Conservation (phyloP, 345 rosid species). For the Capsella bursapastoris region DNA sequence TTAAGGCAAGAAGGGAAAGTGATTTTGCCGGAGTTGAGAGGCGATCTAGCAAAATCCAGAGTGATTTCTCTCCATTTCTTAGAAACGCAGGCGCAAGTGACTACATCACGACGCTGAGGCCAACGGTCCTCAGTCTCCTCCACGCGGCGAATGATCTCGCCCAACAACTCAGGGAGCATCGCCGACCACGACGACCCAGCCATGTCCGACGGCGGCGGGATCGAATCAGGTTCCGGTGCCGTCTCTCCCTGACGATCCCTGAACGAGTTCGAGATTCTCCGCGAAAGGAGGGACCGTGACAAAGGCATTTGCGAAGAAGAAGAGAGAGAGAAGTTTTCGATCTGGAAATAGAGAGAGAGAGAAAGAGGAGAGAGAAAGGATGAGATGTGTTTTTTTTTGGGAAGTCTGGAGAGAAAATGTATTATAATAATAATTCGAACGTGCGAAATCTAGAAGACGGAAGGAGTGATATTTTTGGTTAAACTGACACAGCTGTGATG, state of each 20-base stretch:
- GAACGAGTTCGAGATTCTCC: slow-evolving; percentile 65
- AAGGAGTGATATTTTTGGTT: slow-evolving; percentile 6
- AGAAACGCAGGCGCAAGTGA: slow-evolving; percentile 79
- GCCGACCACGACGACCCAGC: slow-evolving; percentile 68
- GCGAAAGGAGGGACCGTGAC: slow-evolving; percentile 59
- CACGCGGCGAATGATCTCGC: slow-evolving; percentile 79
- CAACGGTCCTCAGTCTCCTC: slow-evolving; percentile 75
- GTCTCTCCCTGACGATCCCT: slow-evolving; percentile 41
- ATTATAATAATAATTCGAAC: neutral
- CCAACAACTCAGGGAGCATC: slow-evolving; percentile 78
- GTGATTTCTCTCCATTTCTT: slow-evolving; percentile 84
- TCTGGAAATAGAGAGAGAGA: slow-evolving; percentile 31
- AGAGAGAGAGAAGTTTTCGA: slow-evolving; percentile 18
- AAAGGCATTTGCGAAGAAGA: slow-evolving; percentile 54
- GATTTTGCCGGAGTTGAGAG: slow-evolving; percentile 54
- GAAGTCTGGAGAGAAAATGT: neutral
- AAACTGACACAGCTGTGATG: slow-evolving; percentile 36
- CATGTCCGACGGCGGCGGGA: slow-evolving; percentile 29
- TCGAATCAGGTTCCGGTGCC: slow-evolving; percentile 26
- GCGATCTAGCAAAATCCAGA: slow-evolving; percentile 61
- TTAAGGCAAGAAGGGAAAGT: slow-evolving; percentile 95
- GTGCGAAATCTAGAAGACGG: slow-evolving; percentile 28
- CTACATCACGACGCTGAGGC: slow-evolving; percentile 77
- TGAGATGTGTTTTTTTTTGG: slow-evolving; percentile 9
- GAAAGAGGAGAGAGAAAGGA: slow-evolving; percentile 20